Conservation (phyloP, 371 early-diverging fungal species). For the Phascolomyces articulosus region DNA sequence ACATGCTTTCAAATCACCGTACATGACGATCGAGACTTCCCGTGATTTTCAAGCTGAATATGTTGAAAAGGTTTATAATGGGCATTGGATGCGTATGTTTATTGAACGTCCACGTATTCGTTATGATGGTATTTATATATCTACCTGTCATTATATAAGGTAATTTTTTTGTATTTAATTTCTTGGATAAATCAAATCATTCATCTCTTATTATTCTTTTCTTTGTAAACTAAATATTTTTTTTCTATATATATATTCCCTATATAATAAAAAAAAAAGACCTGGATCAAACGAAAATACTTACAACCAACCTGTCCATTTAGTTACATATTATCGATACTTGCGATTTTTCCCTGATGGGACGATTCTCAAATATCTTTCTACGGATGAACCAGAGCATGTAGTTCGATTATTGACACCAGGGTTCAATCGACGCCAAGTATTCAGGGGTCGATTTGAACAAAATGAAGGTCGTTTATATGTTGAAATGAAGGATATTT, state of each 20-base stretch:
- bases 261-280: too few relatives aligned
- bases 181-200: background rate
- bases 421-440: conserved; percentile 37
- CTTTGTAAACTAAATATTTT: too few relatives aligned
- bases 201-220: too few relatives aligned
- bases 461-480: conserved; percentile 24
- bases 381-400: conserved; percentile 57
- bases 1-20: conserved; percentile 38
- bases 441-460: conserved; percentile 51
- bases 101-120: conserved; percentile 67
- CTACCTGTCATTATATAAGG: conserved; percentile 66
- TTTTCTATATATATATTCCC: too few relatives aligned
- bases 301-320: conserved; percentile 64
- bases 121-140: conserved; percentile 72
- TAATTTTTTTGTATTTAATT: conserved; percentile 18
- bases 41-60: conserved; percentile 17
- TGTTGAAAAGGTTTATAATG: conserved; percentile 32
- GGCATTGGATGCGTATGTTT: conserved; percentile 58
- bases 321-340: conserved; percentile 75
- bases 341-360: conserved; percentile 68
- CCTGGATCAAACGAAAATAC: conserved; percentile 52
- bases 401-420: conserved; percentile 38
- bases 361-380: conserved; percentile 45
- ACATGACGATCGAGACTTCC: conserved; percentile 32
- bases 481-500: conserved; percentile 37